Evolutionary conservation across 2,329 filamentous ascomycete genomes (phyloP).

Genomic region (Colletotrichum sp.): DNA sequence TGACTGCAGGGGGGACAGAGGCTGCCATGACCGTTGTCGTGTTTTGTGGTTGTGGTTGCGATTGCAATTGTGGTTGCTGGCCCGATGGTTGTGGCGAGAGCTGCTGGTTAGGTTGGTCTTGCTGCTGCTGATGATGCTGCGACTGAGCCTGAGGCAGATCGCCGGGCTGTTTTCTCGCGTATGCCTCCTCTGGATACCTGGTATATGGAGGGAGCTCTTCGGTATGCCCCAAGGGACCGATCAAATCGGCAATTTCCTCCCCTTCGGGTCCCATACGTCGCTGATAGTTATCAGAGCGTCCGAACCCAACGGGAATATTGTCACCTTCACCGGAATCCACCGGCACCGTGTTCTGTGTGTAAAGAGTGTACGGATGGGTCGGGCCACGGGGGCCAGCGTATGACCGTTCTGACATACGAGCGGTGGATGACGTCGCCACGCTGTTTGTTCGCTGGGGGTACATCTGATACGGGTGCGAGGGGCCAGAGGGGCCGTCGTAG

Average conservation of each 20-base stretch:
- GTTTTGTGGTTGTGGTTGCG: constrained; percentile 7
- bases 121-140: constrained; percentile 15
- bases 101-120: background rate
- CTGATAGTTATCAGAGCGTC: constrained; percentile 69
- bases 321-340: constrained; percentile 50
- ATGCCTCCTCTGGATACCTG: constrained; percentile 80
- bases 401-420: constrained; percentile 61
- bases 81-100: background rate
- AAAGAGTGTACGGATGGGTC: constrained; percentile 86
- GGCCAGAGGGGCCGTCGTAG: constrained; percentile 72
- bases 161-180: constrained; percentile 52
- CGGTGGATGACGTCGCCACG: constrained; percentile 73
- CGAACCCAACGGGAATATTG: constrained; percentile 75
- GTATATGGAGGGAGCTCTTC: constrained; percentile 94
- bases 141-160: background rate
- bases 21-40: constrained; percentile 1
- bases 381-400: constrained; percentile 69
- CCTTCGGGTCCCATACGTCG: constrained; percentile 78
- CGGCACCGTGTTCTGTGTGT: constrained; percentile 76
- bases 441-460: constrained; percentile 78
- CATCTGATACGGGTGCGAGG: constrained; percentile 85
- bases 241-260: constrained; percentile 85
- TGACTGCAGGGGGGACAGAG: constrained; percentile 27
- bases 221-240: constrained; percentile 86
- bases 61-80: constrained; percentile 16